phyloP scores from a whole-genome alignment of 2,329 filamentous ascomycete species.

The Diaporthe velutina region DNA sequence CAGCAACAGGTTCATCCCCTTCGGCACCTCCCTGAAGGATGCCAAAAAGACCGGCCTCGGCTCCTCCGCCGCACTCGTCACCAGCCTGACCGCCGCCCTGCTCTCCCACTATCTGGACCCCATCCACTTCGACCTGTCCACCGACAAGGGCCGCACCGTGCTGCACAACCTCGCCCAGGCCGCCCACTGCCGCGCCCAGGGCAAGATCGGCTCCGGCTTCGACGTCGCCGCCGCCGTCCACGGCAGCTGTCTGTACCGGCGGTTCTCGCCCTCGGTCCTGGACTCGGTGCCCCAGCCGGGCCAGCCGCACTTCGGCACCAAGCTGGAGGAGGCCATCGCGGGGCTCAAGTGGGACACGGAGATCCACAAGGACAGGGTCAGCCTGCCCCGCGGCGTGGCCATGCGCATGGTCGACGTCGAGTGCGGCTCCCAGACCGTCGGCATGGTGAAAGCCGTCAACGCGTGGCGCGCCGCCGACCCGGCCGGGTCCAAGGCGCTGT shows the following conservation, averaged over 20 bases:
- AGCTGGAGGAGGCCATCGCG: constrained; percentile 76
- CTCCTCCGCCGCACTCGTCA: constrained; percentile 94
- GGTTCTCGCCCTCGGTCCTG: constrained; percentile 89
- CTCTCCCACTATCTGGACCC: constrained; percentile 79
- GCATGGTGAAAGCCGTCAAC: constrained; percentile 95
- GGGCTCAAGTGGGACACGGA: constrained; percentile 81
- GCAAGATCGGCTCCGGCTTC: constrained; percentile 96
- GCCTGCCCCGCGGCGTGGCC: constrained; percentile 79
- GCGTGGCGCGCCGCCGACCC: constrained; percentile 79
- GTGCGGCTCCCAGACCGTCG: constrained; percentile 91
- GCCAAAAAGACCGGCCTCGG: constrained; percentile 97
- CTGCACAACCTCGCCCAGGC: constrained; percentile 96
- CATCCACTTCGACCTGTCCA: constrained; percentile 67
- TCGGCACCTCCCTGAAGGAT: constrained; percentile 78
- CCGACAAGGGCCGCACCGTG: constrained; percentile 66
- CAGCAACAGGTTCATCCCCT: constrained; percentile 77
- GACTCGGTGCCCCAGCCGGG: constrained; percentile 75
- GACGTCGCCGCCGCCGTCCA: constrained; percentile 95
- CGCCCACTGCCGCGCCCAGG: constrained; percentile 94
- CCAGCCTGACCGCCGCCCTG: constrained; percentile 83
- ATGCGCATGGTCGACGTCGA: constrained; percentile 97
- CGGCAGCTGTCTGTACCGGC: constrained; percentile 89
- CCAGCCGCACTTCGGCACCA: constrained; percentile 73
- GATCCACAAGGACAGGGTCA: constrained; percentile 76
- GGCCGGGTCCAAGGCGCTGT: constrained; percentile 76